phyloP scores from a whole-genome alignment of 176 grass and related monocot genomes.

The Rhynchospora tenuis region DNA sequence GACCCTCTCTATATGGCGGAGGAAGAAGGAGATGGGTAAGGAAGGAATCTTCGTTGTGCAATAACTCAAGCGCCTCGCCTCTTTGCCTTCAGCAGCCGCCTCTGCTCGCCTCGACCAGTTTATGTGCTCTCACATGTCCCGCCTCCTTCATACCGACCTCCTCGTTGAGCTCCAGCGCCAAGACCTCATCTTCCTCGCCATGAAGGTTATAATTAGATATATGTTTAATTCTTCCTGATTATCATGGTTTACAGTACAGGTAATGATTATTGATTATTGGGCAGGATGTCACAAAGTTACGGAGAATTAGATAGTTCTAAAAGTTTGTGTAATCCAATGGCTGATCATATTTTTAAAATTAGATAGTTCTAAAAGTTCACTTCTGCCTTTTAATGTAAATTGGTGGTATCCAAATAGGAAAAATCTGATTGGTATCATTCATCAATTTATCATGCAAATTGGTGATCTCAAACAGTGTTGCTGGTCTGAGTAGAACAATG shows the following conservation, averaged over 20 bases:
- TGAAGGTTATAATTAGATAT: slow-evolving; percentile 45
- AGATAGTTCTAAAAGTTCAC: not conserved
- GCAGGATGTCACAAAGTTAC: not conserved
- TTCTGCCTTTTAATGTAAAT: too few relatives aligned
- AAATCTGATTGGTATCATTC: not conserved
- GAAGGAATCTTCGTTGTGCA: slow-evolving; percentile 82
- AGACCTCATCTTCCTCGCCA: slow-evolving; percentile 63
- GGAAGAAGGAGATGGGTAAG: slow-evolving; percentile 97
- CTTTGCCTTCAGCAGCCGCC: slow-evolving; percentile 25
- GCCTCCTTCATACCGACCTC: slow-evolving; percentile 75
- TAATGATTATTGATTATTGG: not conserved
- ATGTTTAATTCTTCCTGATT: not conserved
- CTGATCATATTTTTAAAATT: not conserved
- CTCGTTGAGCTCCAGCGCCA: slow-evolving; percentile 78
- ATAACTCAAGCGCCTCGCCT: slow-evolving; percentile 75
- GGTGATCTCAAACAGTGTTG: not conserved
- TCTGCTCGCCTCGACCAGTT: slow-evolving; percentile 51
- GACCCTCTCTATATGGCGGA: slow-evolving; percentile 70
- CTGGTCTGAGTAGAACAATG: not conserved
- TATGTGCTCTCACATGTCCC: slow-evolving; percentile 67
- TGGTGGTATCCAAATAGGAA: not conserved
- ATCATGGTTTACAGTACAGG: not conserved
- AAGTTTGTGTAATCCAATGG: not conserved
- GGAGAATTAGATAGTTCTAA: too few relatives aligned
- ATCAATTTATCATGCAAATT: not conserved